Percentiles rank a stretch among this genome's conserved stretches.
Conservation (phyloP, 2,329 filamentous ascomycete genomes). For the Lasiodiplodia citricola region DNA sequence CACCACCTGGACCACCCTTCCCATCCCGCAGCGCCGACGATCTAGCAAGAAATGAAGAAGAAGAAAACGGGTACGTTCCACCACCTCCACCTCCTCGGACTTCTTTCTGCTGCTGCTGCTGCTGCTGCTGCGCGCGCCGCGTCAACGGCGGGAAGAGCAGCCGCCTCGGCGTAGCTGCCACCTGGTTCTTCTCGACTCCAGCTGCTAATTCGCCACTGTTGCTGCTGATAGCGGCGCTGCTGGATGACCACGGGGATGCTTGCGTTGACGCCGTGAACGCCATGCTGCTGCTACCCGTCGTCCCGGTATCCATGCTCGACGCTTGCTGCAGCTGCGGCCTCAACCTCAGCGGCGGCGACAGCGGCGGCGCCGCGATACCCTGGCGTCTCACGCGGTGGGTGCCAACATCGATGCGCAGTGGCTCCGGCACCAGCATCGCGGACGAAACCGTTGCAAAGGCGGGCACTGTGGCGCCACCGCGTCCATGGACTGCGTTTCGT, state of each 20-base stretch:
- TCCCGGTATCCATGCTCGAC: neutral
- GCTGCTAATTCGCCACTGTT: neutral
- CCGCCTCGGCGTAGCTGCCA: neutral
- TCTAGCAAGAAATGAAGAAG: neutral
- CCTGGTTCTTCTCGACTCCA: too few relatives aligned
- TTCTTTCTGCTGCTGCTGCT: too few relatives aligned
- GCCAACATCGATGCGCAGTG: neutral
- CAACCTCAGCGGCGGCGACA: neutral
- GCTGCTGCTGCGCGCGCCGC: neutral
- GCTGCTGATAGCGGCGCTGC: neutral
- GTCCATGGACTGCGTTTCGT: too few relatives aligned
- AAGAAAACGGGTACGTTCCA: neutral
- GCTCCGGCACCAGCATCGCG: neutral
- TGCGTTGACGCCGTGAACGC: neutral
- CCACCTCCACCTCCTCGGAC: neutral
- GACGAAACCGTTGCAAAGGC: neutral
- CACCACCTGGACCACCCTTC: too few relatives aligned
- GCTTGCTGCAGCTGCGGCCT: neutral
- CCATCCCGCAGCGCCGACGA: neutral
- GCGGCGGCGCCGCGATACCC: neutral
- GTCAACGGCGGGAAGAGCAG: neutral
- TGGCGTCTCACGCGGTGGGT: neutral
- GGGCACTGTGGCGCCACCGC: too few relatives aligned
- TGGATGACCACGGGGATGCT: neutral
- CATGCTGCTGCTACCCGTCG: neutral